Base-by-base conservation (phyloP, 345 rosid species). In the Populus deltoides region DNA sequence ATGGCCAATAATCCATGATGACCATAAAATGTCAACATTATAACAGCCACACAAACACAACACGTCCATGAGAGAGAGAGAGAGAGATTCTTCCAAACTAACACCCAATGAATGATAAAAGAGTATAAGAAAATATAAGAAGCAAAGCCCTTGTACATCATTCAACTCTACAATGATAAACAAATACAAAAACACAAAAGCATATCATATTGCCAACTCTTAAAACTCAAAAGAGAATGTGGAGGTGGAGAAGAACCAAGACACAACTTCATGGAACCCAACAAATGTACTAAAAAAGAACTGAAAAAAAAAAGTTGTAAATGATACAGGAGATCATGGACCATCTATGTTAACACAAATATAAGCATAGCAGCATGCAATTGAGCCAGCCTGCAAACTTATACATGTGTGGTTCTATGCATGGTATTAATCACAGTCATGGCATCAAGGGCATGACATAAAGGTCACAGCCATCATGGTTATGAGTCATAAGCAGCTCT, bases 1-100 rank as follows among this genome's bases (percentile, higher is more conserved):
- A 73, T 8, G 68, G 29, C 45, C 73, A 72, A 55, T 12, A 62
- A 35, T 77, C 71, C 78, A 78, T 66, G 69, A 83, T 51, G 27
- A 76, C 62, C 38, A 43, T 2, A 25, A 66, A 53, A 65, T 66
- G 41, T 59, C 41, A 73, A 24, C 18, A 76, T 81, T 49, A 53
- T 66, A 39, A n/a, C 36, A 79, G 20, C 68, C 63, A 38, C 2
- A 7, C 12, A 16, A 45, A 38, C 6, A 53, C 45, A 72, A 18
- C n/a, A 20, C 6, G 4, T 20, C 25, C 25, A 20, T 20, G 51
- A 45, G 51, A 13, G 51, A 45, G 49, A 43, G 47, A 43, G 49
- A 45, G 51, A 45, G 51, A 45, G 18, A 45, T 53, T 53, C 61
- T 53, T 18, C 24, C 4, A 20, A 55, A 55, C 11, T 8, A 55